Evolutionary conservation across 768 basidiomycete species (phyloP), one percentile per base, ranked within the genome.

Genomic region (Trametes cubensis): DNA sequence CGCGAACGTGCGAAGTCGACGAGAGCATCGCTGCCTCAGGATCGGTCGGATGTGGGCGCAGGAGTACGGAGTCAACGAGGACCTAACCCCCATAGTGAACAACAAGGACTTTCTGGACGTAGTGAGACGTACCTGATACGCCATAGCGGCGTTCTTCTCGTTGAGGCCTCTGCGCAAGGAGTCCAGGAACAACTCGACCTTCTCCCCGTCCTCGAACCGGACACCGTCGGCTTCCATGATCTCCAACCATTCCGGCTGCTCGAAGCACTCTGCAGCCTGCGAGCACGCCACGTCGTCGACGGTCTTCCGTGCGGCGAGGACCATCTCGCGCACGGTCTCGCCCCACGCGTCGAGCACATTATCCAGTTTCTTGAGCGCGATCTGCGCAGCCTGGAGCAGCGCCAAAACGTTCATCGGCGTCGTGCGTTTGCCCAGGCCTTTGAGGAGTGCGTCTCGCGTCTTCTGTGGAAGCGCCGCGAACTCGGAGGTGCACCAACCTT

Each of bases 401-500:
- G 87, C 73, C 42, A 94, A 87, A 0, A 87, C 81, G 61, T 90
- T 93, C 49, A 74, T 60, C 0, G 89, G 84, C 0, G 83, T 87
- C 2, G 91, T 88, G 6, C 85, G 79, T 60, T 87, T 89, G 18
- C 80, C 80, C 0, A 97, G 79, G 4, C 90, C 90, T 60, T 86
- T 86, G n/a, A 95, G 75, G 8, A 95, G 76, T 15, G 76, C 77
- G 23, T 90, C 86, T 41, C 89, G 82, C 20, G 85, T 79, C 65
- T 87, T 87, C 58, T 80, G 81, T 3, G 86, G 80, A 2, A 96
- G 79, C 0, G 76, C 73, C 0, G 90, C 90, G 67, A 98, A 91
- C 57, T 97, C 94, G 40, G 83, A 73, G 0, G 84, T 89, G 73
- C 86, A 89, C 95, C 95, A 97, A 2, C 90, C 89, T 64, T 93